Conservation (phyloP, 257 asterid genomes). For the Ligustrum vulgare region DNA sequence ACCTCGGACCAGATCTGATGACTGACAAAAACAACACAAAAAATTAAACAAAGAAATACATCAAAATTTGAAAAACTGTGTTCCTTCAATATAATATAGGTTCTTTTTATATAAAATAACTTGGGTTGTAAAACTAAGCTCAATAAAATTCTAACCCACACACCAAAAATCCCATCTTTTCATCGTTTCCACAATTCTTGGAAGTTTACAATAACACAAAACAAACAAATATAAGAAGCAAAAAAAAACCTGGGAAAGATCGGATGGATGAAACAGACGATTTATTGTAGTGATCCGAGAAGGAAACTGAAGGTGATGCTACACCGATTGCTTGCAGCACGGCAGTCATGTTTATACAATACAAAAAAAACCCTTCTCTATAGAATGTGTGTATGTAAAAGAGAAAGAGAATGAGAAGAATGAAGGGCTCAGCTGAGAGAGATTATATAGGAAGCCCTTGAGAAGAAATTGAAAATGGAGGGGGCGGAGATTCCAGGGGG, state of each 20-base stretch:
- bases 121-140: neutral
- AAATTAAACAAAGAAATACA: constrained; percentile 9
- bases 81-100: constrained; percentile 9
- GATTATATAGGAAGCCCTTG: neutral
- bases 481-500: constrained; percentile 3
- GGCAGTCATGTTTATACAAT: constrained; percentile 15
- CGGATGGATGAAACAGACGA: constrained; percentile 21
- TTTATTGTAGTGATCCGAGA: constrained; percentile 47
- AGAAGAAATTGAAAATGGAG: neutral
- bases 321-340: constrained; percentile 53
- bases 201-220: neutral
- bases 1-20: constrained; percentile 49
- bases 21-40: constrained; percentile 32
- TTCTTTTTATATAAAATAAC: neutral
- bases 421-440: neutral
- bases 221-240: neutral
- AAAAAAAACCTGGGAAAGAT: constrained; percentile 15
- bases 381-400: neutral
- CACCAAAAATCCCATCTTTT: constrained; percentile 14
- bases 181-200: neutral
- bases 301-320: constrained; percentile 40
- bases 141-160: constrained; percentile 1
- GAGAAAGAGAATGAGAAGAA: constrained; percentile 12
- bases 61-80: neutral
- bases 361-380: neutral